Base-by-base conservation (phyloP, 2,329 filamentous ascomycete species). In the Trichoderma atrobrunneum region DNA sequence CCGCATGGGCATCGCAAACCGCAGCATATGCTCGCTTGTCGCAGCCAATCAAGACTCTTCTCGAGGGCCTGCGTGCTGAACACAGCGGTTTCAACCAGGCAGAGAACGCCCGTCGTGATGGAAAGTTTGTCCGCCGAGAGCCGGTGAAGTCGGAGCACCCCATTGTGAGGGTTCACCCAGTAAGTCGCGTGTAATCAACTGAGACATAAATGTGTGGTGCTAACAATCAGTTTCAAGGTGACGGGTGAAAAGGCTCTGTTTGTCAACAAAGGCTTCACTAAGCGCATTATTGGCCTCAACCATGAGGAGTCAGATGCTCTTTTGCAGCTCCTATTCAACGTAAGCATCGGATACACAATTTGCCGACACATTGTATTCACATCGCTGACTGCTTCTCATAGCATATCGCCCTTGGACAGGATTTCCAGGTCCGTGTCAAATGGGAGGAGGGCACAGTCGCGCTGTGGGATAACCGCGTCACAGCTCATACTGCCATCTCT, bases 361-460 rank as follows among this genome's bases (percentile, higher is more conserved):
- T 60, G 11, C 34, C 18, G 18, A 34, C 12, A 24, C 26, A 32
- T 34, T 14, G 3, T 16, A 32, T 26, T 51, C n/a, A 26, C n/a
- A 16, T 30, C 14, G 10, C 66, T 61, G 6, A 69, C 36, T 10
- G 3, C 16, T 16, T n/a, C 16, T 62, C 4, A 63, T 28, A 81
- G 64, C 85, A 86, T 73, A 82, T 87, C 32, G 84, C 86, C 74
- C 82, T 84, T 0, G 85, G 84, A 1, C 84, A 86, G 63, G 86
- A 87, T 73, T 85, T 86, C 74, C 81, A 80, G 28, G 85, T 87
- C 7, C 78, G 85, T 3, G 86, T 84, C 81, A 86, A 85, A 72
- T 87, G 86, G 85, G 76, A 80, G 0, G 82, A 84, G 7, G 85
- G 85, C 0, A 84, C 82, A 34, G 82, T 86, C 6, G 85, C 85